Percentiles rank a stretch among this genome's conserved stretches.
These are phyloP conservation scores for Allomyces arbusculus DNA, from an alignment of 192 early-diverging fungal genomes.

Conservation along the genomic window DNA sequence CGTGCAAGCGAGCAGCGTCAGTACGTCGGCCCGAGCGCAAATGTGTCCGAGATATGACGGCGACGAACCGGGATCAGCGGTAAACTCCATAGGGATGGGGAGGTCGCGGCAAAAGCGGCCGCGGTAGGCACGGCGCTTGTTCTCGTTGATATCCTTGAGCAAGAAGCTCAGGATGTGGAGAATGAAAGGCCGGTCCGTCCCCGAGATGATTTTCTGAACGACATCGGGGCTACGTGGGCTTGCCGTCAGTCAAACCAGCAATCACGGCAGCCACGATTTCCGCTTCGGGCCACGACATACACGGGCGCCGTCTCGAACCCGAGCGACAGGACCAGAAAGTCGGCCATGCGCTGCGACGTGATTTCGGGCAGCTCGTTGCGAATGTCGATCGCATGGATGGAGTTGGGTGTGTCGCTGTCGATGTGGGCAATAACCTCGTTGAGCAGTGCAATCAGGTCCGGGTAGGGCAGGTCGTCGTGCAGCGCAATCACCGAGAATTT, in stretches of 20 bases:
- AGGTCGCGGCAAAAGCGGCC: background rate
- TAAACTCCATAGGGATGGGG: background rate
- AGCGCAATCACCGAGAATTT: slow-evolving; percentile 3
- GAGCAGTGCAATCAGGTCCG: slow-evolving; percentile 1
- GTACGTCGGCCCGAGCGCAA: too few relatives aligned
- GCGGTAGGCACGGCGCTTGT: background rate
- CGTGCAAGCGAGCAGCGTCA: too few relatives aligned
- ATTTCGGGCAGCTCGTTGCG: slow-evolving; percentile 1
- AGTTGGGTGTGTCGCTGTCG: background rate
- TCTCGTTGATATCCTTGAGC: background rate
- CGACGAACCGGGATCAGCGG: background rate
- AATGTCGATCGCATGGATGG: slow-evolving; percentile 2
- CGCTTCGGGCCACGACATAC: background rate
- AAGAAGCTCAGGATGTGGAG: background rate
- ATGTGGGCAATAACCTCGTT: slow-evolving; percentile 1
- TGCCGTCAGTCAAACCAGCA: too few relatives aligned
- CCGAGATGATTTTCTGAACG: background rate
- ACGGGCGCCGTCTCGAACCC: background rate
- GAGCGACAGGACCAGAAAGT: background rate
- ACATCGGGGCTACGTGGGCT: background rate
- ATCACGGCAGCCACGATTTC: too few relatives aligned
- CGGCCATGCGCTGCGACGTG: background rate
- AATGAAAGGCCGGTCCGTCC: background rate
- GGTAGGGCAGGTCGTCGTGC: slow-evolving; percentile 1
- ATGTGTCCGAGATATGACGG: too few relatives aligned